Evolutionary conservation across 257 asterid genomes (phyloP).

Genomic region (Solanum appendiculatum): DNA sequence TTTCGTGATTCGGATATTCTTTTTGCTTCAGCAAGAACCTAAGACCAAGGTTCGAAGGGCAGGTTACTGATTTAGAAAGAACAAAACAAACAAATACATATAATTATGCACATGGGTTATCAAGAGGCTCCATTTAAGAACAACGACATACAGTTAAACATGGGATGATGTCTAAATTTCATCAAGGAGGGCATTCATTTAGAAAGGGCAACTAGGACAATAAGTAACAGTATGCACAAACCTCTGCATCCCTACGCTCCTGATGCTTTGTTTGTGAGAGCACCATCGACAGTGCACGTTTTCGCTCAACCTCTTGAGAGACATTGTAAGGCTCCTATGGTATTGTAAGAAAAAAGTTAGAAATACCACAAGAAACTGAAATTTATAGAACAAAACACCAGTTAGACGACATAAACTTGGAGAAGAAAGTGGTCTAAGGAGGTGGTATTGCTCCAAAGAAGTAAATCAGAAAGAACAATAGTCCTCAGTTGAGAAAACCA

Average conservation of each 20-base stretch:
- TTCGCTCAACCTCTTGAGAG: slow-evolving; percentile 78
- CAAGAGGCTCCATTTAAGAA: neutral
- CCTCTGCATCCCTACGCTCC: slow-evolving; percentile 90
- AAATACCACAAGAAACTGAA: slow-evolving; percentile 8
- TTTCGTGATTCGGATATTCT: slow-evolving; percentile 77
- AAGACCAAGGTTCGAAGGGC: neutral
- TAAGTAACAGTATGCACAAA: slow-evolving; percentile 9
- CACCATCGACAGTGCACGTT: slow-evolving; percentile 73
- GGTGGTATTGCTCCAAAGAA: neutral
- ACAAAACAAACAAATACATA: neutral
- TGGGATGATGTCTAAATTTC: neutral
- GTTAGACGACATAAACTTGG: neutral
- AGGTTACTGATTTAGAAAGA: neutral
- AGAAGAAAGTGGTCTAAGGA: neutral
- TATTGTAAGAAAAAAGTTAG: slow-evolving; percentile 5
- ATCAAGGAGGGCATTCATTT: neutral
- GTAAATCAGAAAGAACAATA: neutral
- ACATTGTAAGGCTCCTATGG: slow-evolving; percentile 70
- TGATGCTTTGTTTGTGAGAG: slow-evolving; percentile 94
- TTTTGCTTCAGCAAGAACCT: slow-evolving; percentile 94
- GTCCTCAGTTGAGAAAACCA: neutral
- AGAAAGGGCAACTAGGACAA: neutral
- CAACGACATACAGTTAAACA: neutral
- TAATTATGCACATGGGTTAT: neutral
- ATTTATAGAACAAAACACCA: neutral